Conservation (phyloP, 2,329 filamentous ascomycete species). For the Alternaria sp. region DNA sequence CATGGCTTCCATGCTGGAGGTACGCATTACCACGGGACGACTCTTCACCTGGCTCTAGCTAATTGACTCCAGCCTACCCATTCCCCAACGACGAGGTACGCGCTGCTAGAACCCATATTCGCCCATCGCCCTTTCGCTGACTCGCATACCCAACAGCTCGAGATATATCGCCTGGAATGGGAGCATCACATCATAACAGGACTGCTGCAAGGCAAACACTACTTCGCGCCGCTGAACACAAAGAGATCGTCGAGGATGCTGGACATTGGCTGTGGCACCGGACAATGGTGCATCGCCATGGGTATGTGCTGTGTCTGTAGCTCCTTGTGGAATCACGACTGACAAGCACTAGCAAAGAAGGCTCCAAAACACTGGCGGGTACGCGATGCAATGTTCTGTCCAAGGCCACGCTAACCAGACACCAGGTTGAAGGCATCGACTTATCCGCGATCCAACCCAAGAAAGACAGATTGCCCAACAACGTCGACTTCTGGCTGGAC, state of each 20-base stretch:
- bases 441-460: slow-evolving; percentile 51
- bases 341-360: slow-evolving; percentile 37
- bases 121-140: slow-evolving; percentile 17
- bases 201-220: slow-evolving; percentile 42
- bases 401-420: slow-evolving; percentile 17
- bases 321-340: slow-evolving; percentile 13
- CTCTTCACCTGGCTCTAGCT: slow-evolving; percentile 17
- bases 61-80: slow-evolving; percentile 43
- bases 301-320: slow-evolving; percentile 34
- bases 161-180: slow-evolving; percentile 48
- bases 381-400: slow-evolving; percentile 7
- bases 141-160: slow-evolving; percentile 30
- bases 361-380: slow-evolving; percentile 42
- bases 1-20: slow-evolving; percentile 49
- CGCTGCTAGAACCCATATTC: background rate
- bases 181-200: slow-evolving; percentile 49
- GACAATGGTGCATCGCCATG: slow-evolving; percentile 52
- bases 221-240: slow-evolving; percentile 45
- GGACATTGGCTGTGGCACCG: slow-evolving; percentile 53
- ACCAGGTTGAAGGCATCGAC: slow-evolving; percentile 51
- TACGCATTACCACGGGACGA: slow-evolving; percentile 23
- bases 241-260: slow-evolving; percentile 44
- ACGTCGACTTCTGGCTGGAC: slow-evolving; percentile 77
- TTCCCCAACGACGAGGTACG: slow-evolving; percentile 49
- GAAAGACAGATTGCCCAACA: slow-evolving; percentile 62